A percentile compares a stretch with the other conserved stretches of the same genome.
These are phyloP conservation scores for Endocarpon pusillum DNA, from an alignment of 495 filamentous ascomycete genomes.

Conservation along the genomic window DNA sequence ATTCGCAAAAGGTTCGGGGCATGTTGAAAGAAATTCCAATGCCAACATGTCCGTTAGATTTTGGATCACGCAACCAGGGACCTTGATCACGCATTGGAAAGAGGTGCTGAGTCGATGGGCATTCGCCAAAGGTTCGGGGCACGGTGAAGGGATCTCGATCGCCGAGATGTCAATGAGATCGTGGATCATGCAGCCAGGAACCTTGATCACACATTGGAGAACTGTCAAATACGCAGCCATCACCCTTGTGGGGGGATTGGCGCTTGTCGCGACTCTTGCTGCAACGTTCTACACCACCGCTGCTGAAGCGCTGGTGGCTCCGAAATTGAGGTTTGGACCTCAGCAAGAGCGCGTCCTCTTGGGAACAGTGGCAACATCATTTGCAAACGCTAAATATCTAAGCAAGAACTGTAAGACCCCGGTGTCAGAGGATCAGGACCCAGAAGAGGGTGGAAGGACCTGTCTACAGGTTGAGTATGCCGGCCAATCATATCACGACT, in stretches of 20 bases:
- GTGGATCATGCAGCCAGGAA: constrained; percentile 47
- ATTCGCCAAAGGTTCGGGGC: constrained; percentile 20
- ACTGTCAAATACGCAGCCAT: constrained; percentile 41
- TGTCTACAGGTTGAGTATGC: constrained; percentile 50
- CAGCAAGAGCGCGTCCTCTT: constrained; percentile 25
- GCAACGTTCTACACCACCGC: constrained; percentile 60
- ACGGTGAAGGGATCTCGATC: constrained; percentile 38
- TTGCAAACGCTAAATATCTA: constrained; percentile 39
- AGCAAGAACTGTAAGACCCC: constrained; percentile 39
- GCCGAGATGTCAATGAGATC: constrained; percentile 51
- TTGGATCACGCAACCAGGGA: constrained; percentile 46
- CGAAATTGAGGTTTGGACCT: constrained; percentile 39
- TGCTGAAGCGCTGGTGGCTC: constrained; percentile 49
- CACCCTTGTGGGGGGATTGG: constrained; percentile 38
- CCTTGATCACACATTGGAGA: constrained; percentile 48
- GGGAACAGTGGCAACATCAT: constrained; percentile 38
- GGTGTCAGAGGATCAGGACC: constrained; percentile 24
- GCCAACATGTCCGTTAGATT: constrained; percentile 50
- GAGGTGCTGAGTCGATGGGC: constrained; percentile 39
- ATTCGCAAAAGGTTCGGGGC: constrained; percentile 28
- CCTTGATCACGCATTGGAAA: constrained; percentile 48
- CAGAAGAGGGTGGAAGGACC: constrained; percentile 20
- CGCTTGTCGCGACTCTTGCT: constrained; percentile 39
- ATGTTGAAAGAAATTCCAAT: constrained; percentile 41
- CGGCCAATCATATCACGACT: constrained; percentile 40